Evolutionary conservation across 345 rosid species (phyloP).

Genomic region (Arabis hirsuta): DNA sequence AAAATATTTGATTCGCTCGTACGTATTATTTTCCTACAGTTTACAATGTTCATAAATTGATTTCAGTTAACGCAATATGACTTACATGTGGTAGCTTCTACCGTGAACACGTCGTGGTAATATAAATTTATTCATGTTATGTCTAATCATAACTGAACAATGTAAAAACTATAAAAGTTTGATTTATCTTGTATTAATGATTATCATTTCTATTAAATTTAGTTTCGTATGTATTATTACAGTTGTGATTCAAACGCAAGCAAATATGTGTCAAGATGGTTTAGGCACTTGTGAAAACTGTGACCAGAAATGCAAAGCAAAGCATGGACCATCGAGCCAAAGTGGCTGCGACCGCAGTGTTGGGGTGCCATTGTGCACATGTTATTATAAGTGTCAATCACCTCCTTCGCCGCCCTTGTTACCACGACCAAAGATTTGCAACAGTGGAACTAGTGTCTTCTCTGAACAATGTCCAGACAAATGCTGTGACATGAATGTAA

Average conservation of each 20-base stretch:
- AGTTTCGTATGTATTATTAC: not conserved
- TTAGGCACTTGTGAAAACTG: conserved; percentile 26
- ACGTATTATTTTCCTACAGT: not conserved
- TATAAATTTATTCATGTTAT: too few species aligned
- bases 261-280: not conserved
- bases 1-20: too few species aligned
- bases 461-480: too few species aligned
- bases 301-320: conserved; percentile 17
- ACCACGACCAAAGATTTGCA: not conserved
- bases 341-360: not conserved
- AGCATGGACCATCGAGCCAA: conserved; percentile 27
- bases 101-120: too few species aligned
- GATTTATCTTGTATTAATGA: too few species aligned
- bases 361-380: not conserved
- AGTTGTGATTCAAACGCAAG: conserved; percentile 10
- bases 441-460: too few species aligned
- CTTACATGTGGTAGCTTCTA: too few species aligned
- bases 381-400: not conserved
- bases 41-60: not conserved
- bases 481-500: too few species aligned
- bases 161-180: too few species aligned
- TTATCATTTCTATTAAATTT: not conserved
- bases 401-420: not conserved
- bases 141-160: too few species aligned
- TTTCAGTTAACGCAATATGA: too few species aligned